phyloP scores from a whole-genome alignment of 805 yeast genomes.

The Wickerhamiella slavikovae region DNA sequence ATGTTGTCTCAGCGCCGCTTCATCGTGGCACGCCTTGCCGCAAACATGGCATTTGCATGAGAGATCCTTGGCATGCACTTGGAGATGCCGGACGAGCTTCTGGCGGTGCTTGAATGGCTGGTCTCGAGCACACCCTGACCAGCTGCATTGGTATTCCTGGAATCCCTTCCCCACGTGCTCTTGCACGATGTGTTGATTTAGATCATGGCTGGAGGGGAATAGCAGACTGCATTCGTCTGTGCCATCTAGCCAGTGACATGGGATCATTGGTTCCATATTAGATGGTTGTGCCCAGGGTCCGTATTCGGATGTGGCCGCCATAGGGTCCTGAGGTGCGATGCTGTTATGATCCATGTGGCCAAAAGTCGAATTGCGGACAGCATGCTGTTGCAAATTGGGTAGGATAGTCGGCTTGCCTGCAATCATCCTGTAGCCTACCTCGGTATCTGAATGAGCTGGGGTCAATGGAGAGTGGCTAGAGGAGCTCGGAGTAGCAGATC shows the following conservation, averaged over 20 bases:
- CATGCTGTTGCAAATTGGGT: too few relatives aligned
- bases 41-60: constrained; percentile 62
- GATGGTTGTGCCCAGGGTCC: too few relatives aligned
- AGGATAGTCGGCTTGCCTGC: too few relatives aligned
- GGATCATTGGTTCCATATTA: neutral
- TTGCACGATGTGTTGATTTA: constrained; percentile 50
- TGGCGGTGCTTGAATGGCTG: constrained; percentile 63
- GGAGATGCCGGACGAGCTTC: constrained; percentile 67
- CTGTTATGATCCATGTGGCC: too few relatives aligned
- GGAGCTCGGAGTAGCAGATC: too few relatives aligned
- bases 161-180: constrained; percentile 61
- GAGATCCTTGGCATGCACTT: constrained; percentile 67
- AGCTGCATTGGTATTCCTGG: constrained; percentile 53
- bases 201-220: constrained; percentile 34
- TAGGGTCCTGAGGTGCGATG: too few relatives aligned
- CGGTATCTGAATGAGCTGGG: too few relatives aligned
- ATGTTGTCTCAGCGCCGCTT: constrained; percentile 62
- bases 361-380: too few relatives aligned
- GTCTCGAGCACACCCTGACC: constrained; percentile 57
- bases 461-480: too few relatives aligned
- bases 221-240: constrained; percentile 26
- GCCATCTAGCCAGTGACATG: constrained; percentile 24
- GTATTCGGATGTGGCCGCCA: too few relatives aligned
- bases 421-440: too few relatives aligned
- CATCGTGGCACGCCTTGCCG: constrained; percentile 52